A percentile compares a stretch with the other conserved stretches of the same genome.
Conservation (phyloP, 352 stramenopile species). For the Phytopythium oedochilum region DNA sequence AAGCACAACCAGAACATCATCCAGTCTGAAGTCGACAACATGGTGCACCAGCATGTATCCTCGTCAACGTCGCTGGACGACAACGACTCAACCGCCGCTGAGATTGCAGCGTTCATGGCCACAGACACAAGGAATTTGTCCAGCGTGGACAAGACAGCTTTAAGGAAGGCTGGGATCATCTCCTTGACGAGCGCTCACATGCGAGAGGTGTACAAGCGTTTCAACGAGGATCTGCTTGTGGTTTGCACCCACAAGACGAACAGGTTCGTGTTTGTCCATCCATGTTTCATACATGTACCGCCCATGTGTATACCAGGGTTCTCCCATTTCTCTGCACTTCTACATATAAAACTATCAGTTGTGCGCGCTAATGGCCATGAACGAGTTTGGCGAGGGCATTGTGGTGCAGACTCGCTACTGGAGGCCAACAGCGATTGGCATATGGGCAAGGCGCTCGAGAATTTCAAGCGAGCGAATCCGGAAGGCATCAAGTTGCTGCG, state of each 20-base stretch:
- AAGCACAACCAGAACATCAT: not conserved
- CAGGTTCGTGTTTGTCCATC: not conserved
- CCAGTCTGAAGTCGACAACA: not conserved
- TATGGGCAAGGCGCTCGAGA: slow-evolving; percentile 6
- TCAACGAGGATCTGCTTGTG: slow-evolving; percentile 10
- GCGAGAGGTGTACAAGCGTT: slow-evolving; percentile 2
- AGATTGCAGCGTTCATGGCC: not conserved
- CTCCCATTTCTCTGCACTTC: not conserved
- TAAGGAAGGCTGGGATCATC: slow-evolving; percentile 8
- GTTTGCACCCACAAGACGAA: slow-evolving; percentile 22
- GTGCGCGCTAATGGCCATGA: slow-evolving; percentile 14
- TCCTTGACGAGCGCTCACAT: slow-evolving; percentile 5
- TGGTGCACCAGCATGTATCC: not conserved
- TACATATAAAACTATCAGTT: slow-evolving; percentile 21
- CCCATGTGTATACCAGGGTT: slow-evolving; percentile 1
- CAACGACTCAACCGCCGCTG: not conserved
- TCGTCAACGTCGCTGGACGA: not conserved
- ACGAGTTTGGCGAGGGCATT: slow-evolving; percentile 11
- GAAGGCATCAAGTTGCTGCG: slow-evolving; percentile 2
- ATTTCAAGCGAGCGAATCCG: slow-evolving; percentile 16
- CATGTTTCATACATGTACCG: slow-evolving; percentile 5
- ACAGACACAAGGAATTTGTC: not conserved
- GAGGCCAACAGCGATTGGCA: slow-evolving; percentile 18
- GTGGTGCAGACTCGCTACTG: slow-evolving; percentile 13
- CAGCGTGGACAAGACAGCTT: slow-evolving; percentile 3